Percentiles rank a stretch among this genome's conserved stretches.
These are phyloP conservation scores for Besnoitia besnoiti DNA, from an alignment of 169 alveolate genomes.

Conservation along the genomic window DNA sequence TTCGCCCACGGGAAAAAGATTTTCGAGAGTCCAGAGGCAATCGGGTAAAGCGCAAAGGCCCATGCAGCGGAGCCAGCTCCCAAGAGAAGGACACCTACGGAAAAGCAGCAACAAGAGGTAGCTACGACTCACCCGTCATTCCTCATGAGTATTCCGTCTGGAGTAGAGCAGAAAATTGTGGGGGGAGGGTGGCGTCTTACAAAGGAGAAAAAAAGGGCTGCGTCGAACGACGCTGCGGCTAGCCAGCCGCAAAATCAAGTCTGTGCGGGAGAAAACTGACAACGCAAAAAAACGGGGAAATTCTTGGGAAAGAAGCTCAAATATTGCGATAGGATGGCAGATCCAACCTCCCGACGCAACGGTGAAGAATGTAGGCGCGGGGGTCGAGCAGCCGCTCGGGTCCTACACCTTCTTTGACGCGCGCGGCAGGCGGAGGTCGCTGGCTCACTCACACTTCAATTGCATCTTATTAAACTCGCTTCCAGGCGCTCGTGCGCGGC, in stretches of 20 bases:
- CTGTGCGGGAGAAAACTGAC: not conserved
- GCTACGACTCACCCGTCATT: not conserved
- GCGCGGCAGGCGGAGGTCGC: too few relatives aligned
- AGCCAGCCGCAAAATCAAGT: not conserved
- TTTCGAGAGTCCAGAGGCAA: not conserved
- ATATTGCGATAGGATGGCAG: too few relatives aligned
- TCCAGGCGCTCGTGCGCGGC: too few relatives aligned
- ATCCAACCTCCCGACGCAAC: too few relatives aligned
- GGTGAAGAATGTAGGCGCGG: too few relatives aligned
- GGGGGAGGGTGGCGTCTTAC: conserved; percentile 9
- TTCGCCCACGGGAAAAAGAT: not conserved
- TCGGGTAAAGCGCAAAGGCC: not conserved
- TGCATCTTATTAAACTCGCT: too few relatives aligned
- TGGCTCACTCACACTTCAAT: too few relatives aligned
- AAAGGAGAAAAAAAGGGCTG: not conserved
- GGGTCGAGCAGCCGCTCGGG: too few relatives aligned
- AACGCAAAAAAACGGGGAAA: not conserved
- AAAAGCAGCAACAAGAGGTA: not conserved
- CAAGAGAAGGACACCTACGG: not conserved
- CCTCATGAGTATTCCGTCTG: not conserved
- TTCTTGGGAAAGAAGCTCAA: not conserved
- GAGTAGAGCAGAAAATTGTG: not conserved
- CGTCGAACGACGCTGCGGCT: not conserved
- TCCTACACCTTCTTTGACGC: too few relatives aligned
- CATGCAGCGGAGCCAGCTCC: not conserved